A percentile compares a stretch with the other conserved stretches of the same genome.
These are phyloP conservation scores for Exophiala oligosperma DNA, from an alignment of 2,329 filamentous ascomycete genomes.

Conservation along the genomic window DNA sequence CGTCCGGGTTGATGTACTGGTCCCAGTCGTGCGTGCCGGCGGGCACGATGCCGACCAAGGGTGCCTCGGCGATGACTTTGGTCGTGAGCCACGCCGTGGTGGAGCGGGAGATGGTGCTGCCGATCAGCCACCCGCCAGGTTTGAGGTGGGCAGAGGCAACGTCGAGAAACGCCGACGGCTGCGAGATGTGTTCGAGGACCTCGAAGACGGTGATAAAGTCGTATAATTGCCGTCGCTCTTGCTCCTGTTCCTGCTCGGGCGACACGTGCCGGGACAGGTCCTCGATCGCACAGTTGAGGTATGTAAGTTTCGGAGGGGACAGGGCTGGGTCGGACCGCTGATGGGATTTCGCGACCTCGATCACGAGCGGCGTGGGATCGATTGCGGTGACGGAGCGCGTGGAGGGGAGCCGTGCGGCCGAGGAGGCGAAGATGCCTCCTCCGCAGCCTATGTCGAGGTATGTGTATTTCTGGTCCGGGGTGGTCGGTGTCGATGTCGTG, in stretches of 20 bases:
- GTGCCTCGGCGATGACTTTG: constrained; percentile 86
- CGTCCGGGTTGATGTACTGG: constrained; percentile 88
- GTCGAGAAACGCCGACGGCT: constrained; percentile 72
- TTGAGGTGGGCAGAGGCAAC: constrained; percentile 72
- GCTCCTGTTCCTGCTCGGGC: neutral
- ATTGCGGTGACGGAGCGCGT: constrained; percentile 47
- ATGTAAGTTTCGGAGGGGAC: constrained; percentile 60
- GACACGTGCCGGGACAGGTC: constrained; percentile 44
- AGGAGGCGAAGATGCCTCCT: constrained; percentile 92
- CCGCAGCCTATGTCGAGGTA: constrained; percentile 95
- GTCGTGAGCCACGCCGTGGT: constrained; percentile 90
- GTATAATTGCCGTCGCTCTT: constrained; percentile 44
- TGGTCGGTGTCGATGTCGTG: constrained; percentile 21
- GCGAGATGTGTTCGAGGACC: constrained; percentile 87
- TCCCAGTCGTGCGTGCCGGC: constrained; percentile 93
- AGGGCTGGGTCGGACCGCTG: constrained; percentile 72
- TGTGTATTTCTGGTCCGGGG: constrained; percentile 31
- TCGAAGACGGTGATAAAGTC: constrained; percentile 90
- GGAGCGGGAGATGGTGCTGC: constrained; percentile 89
- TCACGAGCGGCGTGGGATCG: constrained; percentile 45
- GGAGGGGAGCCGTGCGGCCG: constrained; percentile 43
- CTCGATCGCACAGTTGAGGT: constrained; percentile 77
- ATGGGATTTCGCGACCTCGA: constrained; percentile 70
- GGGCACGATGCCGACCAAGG: constrained; percentile 71
- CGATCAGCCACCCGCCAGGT: constrained; percentile 89